Percentiles rank a stretch among this genome's conserved stretches.
These are phyloP conservation scores for Ilyonectria robusta DNA, from an alignment of 2,329 filamentous ascomycete genomes.

Conservation along the genomic window DNA sequence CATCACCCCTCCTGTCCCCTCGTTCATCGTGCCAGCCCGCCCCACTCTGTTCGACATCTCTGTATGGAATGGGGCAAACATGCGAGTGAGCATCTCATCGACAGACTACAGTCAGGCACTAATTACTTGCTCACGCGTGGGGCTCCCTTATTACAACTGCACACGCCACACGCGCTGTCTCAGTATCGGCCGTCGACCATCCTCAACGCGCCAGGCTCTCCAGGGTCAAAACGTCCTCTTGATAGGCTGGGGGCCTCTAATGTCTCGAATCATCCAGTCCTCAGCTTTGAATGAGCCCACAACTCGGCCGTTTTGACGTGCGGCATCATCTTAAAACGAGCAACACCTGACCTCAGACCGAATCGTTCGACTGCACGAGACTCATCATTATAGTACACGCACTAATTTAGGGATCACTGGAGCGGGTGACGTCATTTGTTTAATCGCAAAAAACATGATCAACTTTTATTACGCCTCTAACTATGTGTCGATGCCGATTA, in stretches of 20 bases:
- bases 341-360: conserved; percentile 29
- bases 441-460: conserved; percentile 33
- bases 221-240: conserved; percentile 20
- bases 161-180: conserved; percentile 30
- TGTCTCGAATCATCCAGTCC: background rate
- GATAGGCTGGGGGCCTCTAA: conserved; percentile 26
- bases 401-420: background rate
- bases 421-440: conserved; percentile 23
- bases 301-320: conserved; percentile 19
- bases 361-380: conserved; percentile 29
- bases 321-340: conserved; percentile 8
- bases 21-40: background rate
- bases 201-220: conserved; percentile 23
- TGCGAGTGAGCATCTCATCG: conserved; percentile 8
- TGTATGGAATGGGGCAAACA: conserved; percentile 13
- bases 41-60: conserved; percentile 1
- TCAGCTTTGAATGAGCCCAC: conserved; percentile 27
- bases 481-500: conserved; percentile 36
- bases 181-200: conserved; percentile 19
- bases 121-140: conserved; percentile 33
- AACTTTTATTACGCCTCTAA: conserved; percentile 50
- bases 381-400: conserved; percentile 18
- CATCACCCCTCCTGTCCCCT: background rate
- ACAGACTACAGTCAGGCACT: conserved; percentile 8
- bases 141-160: conserved; percentile 29